Conservation (phyloP, 768 basidiomycete genomes). For the Tricholoma hemisulphureum region DNA sequence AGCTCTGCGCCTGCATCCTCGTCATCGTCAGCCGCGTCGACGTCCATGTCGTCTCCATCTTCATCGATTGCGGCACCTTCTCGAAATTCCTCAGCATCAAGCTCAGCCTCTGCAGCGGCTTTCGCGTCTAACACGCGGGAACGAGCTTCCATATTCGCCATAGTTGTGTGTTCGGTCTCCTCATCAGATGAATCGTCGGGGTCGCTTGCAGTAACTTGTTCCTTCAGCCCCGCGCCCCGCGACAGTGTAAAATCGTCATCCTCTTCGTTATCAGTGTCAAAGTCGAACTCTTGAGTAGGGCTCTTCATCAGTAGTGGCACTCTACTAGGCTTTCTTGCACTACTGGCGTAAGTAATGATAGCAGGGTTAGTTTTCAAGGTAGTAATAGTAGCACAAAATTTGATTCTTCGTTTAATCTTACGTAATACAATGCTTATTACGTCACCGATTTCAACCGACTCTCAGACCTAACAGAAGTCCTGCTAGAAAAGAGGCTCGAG, state of each 20-base stretch:
- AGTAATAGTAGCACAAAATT: slow-evolving; percentile 21
- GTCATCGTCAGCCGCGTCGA: slow-evolving; percentile 45
- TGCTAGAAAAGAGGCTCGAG: slow-evolving; percentile 82
- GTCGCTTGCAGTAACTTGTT: slow-evolving; percentile 25
- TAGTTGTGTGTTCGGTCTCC: slow-evolving; percentile 58
- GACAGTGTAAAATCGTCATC: slow-evolving; percentile 43
- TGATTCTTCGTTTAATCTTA: slow-evolving; percentile 7
- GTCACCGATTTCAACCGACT: slow-evolving; percentile 52
- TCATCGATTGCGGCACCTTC: slow-evolving; percentile 50
- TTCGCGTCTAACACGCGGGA: slow-evolving; percentile 74
- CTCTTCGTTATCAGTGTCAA: slow-evolving; percentile 63
- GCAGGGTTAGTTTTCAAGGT: too few relatives aligned
- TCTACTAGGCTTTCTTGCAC: too few relatives aligned
- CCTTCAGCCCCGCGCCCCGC: not conserved
- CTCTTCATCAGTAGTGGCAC: too few relatives aligned
- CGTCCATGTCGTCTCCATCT: slow-evolving; percentile 44
- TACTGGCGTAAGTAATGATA: too few relatives aligned
- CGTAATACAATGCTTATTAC: not conserved
- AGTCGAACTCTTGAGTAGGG: slow-evolving; percentile 58
- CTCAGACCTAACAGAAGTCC: slow-evolving; percentile 81
- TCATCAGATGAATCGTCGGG: slow-evolving; percentile 50
- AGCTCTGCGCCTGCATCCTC: slow-evolving; percentile 47
- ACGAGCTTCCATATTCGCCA: slow-evolving; percentile 78
- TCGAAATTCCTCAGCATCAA: slow-evolving; percentile 66
- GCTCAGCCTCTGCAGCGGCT: slow-evolving; percentile 63